Evolutionary conservation across 106 monocot species (phyloP).

Genomic region (Dendrobium huoshanense): DNA sequence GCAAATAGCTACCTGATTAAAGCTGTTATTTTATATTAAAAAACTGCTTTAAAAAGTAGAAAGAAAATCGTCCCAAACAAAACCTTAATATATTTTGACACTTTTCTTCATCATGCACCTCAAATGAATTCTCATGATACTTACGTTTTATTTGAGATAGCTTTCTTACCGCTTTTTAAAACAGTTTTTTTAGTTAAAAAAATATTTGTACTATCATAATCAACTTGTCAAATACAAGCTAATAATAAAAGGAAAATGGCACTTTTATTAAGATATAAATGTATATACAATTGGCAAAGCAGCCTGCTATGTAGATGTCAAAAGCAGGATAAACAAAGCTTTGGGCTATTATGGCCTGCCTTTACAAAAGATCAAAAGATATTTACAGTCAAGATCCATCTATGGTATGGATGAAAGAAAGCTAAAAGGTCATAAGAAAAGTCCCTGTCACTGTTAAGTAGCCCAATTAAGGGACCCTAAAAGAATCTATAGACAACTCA

Average conservation of each 20-base stretch:
- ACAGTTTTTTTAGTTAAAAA: no score
- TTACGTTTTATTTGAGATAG: no score
- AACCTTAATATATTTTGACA: no score
- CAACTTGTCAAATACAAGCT: neutral
- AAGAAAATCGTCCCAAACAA: no score
- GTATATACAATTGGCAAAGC: slow-evolving; percentile 1
- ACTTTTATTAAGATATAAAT: slow-evolving; percentile 2
- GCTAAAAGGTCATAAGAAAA: neutral
- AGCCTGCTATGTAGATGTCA: neutral
- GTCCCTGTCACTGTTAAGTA: neutral
- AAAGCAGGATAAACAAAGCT: neutral
- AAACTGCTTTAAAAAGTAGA: no score
- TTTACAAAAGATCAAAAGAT: neutral
- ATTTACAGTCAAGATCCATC: neutral
- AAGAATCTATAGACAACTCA: slow-evolving; percentile 14
- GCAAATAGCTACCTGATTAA: no score
- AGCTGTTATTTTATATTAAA: no score
- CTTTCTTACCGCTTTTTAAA: no score
- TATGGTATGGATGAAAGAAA: neutral
- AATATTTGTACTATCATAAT: neutral
- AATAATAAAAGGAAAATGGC: neutral
- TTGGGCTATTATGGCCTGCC: neutral
- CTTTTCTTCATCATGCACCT: no score
- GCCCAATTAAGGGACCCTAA: slow-evolving; percentile 4
- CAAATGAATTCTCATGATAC: no score